phyloP scores from a whole-genome alignment of 1,139 yeast genomes.

The Debaryomyces nepalensis region DNA sequence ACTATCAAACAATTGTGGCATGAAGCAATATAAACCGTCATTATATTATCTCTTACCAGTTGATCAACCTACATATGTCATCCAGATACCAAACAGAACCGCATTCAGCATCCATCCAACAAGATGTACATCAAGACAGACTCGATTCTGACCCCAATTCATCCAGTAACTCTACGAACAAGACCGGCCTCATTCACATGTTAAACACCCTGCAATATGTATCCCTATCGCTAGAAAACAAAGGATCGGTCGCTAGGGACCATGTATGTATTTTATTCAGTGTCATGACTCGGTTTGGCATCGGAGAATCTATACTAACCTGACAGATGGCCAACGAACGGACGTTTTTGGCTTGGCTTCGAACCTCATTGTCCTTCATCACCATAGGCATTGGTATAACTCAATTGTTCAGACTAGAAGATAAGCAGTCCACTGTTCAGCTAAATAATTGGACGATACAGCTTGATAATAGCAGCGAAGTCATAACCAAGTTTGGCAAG shows the following conservation, averaged over 20 bases:
- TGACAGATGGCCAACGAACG: slow-evolving; percentile 69
- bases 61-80: background rate
- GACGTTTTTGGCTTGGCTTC: slow-evolving; percentile 75
- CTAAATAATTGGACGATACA: slow-evolving; percentile 21
- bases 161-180: slow-evolving; percentile 2
- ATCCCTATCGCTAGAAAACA: slow-evolving; percentile 46
- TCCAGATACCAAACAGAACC: background rate
- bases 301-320: slow-evolving; percentile 14
- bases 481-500: slow-evolving; percentile 35
- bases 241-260: slow-evolving; percentile 54
- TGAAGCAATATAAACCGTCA: background rate
- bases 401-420: slow-evolving; percentile 43
- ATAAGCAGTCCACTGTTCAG: slow-evolving; percentile 24
- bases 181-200: slow-evolving; percentile 4
- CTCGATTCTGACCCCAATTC: background rate
- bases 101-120: no score
- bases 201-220: slow-evolving; percentile 19
- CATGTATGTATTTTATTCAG: slow-evolving; percentile 37
- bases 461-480: slow-evolving; percentile 14
- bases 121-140: background rate
- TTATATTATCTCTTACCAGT: no score
- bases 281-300: no score
- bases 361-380: slow-evolving; percentile 56
- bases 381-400: slow-evolving; percentile 50
- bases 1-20: background rate